phyloP scores from a whole-genome alignment of 75 land plant genomes.

The Pinus tabuliformis region DNA sequence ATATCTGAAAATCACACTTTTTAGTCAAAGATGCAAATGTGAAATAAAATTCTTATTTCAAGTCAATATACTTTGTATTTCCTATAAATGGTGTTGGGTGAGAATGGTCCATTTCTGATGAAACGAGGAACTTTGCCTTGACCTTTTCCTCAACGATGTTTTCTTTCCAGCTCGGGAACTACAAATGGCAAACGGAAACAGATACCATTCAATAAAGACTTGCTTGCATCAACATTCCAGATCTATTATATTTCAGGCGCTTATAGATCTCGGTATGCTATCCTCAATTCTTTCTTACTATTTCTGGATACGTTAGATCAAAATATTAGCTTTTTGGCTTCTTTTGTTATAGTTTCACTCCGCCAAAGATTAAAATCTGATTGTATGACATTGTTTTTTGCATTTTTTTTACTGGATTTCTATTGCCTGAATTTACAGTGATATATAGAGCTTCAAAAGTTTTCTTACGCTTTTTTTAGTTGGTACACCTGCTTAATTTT shows the following conservation, averaged over 20 bases:
- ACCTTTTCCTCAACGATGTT: background rate
- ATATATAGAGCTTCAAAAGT: too few relatives aligned
- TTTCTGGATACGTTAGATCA: background rate
- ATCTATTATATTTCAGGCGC: conserved; percentile 43
- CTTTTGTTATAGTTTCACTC: background rate
- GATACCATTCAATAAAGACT: conserved; percentile 54
- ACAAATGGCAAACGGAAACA: conserved; percentile 62
- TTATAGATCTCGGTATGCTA: conserved; percentile 56
- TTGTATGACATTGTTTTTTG: too few relatives aligned
- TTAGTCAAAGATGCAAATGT: too few relatives aligned
- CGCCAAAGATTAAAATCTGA: background rate
- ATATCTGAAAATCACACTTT: too few relatives aligned
- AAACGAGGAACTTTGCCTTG: background rate
- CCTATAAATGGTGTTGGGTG: background rate
- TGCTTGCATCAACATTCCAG: conserved; percentile 42
- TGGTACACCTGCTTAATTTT: too few relatives aligned
- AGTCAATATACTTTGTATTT: background rate
- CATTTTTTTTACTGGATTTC: too few relatives aligned
- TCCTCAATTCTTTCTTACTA: background rate
- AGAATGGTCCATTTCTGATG: background rate
- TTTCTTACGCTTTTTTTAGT: too few relatives aligned
- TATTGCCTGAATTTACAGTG: too few relatives aligned
- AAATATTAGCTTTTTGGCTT: background rate
- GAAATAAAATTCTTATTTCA: too few relatives aligned
- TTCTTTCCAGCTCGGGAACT: conserved; percentile 61